Conservation (phyloP, 306 rosid genomes). For the Aeschynomene evenia region DNA sequence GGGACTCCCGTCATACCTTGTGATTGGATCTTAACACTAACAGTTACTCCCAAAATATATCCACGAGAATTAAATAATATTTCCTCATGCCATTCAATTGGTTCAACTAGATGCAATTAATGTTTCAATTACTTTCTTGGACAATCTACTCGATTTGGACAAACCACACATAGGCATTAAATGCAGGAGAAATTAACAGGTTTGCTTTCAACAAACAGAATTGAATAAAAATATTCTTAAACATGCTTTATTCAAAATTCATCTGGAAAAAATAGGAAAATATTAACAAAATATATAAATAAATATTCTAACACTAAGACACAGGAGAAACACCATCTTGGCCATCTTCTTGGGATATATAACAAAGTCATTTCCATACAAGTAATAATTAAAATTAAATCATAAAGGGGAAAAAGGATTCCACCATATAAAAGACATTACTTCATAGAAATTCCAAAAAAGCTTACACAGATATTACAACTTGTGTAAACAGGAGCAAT, state of each 20-base stretch:
- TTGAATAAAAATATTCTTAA: neutral
- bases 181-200: slow-evolving; percentile 7
- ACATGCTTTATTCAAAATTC: neutral
- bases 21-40: neutral
- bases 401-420: neutral
- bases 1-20: neutral
- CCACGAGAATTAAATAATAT: slow-evolving; percentile 5
- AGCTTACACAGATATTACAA: slow-evolving; percentile 15
- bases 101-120: no score
- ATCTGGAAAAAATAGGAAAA: neutral
- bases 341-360: neutral
- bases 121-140: no score
- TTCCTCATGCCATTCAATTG: neutral
- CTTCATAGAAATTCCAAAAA: slow-evolving; percentile 16
- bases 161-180: neutral
- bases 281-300: neutral
- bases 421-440: slow-evolving; percentile 6
- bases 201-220: slow-evolving; percentile 22
- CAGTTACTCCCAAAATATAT: slow-evolving; percentile 13
- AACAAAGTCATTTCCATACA: slow-evolving; percentile 7
- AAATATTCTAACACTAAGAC: neutral
- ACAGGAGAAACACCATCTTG: neutral
- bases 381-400: neutral
- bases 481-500: neutral
- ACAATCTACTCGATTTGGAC: neutral